Evolutionary conservation across 2,329 filamentous ascomycete genomes (phyloP), one percentile per base, ranked within the genome.

Genomic region (Monosporascus sp.): DNA sequence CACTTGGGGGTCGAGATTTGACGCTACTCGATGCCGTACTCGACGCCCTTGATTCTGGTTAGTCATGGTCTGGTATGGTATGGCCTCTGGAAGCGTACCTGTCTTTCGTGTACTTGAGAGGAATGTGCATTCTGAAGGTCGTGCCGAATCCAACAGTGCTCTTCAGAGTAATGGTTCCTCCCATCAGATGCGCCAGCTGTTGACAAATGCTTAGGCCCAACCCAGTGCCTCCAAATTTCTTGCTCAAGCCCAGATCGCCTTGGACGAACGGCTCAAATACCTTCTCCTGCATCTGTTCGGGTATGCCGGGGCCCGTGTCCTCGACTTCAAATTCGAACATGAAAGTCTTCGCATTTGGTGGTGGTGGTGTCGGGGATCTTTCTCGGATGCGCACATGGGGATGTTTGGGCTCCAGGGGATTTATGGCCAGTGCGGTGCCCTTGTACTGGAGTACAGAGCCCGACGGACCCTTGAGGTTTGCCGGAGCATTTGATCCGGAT

Each of bases 201-300:
- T 89, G 87, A 71, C 91, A 96, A 63, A 97, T 97, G 64, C 88
- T 93, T 52, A 97, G 70, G 2, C 92, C 92, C 2, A 96, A 75
- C 4, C 92, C 92, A 1, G 92, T 96, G 17, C 92, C 92, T 19
- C 91, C 91, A 65, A 87, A 95, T 65, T 94, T 94, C 69, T 91
- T 95, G 74, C 88, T 95, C 17, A 97, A 73, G 1, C 91, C 89
- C 1, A 94, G 74, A 65, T 96, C 91, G n/a, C 89, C 92, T 70
- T 97, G 92, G 0, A 96, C 89, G 65, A 97, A 97, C 0, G 92
- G 92, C 68, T 96, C 92, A 66, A 97, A 97, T 9, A 97, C 90
- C 60, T 86, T 86, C 53, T 89, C 78, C 61, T 91, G 90, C 69
- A 95, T 82, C 58, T 87, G 75, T 7, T 85, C 81, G 0, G 90